A percentile compares a stretch with the other conserved stretches of the same genome.
phyloP scores from a whole-genome alignment of 2,329 filamentous ascomycete species.

The Neurospora sp. region DNA sequence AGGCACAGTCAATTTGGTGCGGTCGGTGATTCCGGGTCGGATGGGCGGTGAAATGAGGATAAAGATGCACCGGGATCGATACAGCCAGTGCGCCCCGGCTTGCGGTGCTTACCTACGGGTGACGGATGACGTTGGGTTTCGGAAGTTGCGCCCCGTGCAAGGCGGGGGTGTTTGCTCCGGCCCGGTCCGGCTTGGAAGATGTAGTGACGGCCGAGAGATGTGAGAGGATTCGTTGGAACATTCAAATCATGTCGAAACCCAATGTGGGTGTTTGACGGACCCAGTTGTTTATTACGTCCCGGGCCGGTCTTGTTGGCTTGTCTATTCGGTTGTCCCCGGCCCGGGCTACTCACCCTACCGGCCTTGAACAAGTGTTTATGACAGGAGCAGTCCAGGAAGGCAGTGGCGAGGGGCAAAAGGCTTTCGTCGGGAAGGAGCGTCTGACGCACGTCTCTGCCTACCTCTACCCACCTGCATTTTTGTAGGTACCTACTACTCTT shows the following conservation, averaged over 20 bases:
- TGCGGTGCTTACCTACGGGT: background rate
- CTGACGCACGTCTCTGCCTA: background rate
- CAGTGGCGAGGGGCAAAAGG: background rate
- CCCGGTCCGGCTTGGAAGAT: background rate
- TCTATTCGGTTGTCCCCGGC: no score
- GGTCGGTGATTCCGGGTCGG: background rate
- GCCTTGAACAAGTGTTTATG: background rate
- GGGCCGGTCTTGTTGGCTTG: no score
- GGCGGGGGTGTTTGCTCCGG: background rate
- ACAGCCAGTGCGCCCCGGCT: background rate
- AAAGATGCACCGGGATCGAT: background rate
- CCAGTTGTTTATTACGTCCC: no score
- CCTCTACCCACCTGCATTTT: background rate
- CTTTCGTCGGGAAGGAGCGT: background rate
- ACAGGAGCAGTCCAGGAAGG: background rate
- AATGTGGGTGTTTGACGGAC: no score
- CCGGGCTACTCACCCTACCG: no score
- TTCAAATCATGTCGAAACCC: background rate
- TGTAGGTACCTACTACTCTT: no score
- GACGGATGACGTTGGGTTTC: background rate
- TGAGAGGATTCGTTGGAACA: background rate
- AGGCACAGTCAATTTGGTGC: background rate
- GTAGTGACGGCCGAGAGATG: background rate
- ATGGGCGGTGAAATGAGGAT: background rate
- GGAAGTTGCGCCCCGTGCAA: background rate